Evolutionary conservation across 345 rosid species (phyloP), one percentile per base, ranked within the genome.

Genomic region (Theobroma cacao): DNA sequence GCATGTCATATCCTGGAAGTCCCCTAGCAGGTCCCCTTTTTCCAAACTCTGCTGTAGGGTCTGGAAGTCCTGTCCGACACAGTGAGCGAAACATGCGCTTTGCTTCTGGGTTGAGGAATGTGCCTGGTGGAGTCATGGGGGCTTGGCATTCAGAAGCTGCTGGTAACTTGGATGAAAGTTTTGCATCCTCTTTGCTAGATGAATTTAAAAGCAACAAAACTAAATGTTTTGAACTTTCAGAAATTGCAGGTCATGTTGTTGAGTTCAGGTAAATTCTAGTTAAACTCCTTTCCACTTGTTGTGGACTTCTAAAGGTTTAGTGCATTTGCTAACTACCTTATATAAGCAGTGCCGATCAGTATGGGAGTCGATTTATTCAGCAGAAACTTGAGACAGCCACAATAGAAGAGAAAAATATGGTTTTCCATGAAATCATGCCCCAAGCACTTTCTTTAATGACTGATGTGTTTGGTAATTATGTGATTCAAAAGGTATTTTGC

Each of bases 331-430:
- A 75, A 52, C 59, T 63, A 52, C 11, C 20, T 72, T 68, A 0
- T 22, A 61, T 79, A 60, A 56, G 58, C 96, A 93, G 98, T 85
- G 88, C 94, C 24, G 98, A 93, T 86, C 98, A 93, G 84, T 95
- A 95, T 64, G 98, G 98, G 28, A 95, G 98, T 80, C 93, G 98
- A 33, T 95, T 93, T 83, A 95, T 95, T 82, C 98, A 95, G 78
- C 98, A 95, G 84, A 93, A 92, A 84, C 98, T 95, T 13, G 98
- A 95, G 89, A 91, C 93, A 78, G 97, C 98, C 34, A 88, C 93
- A 43, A 56, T 79, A n/a, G 97, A 89, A 53, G 98, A 95, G 87
- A 95, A 90, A 80, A 84, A 84, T 85, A 95, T 95, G 95, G 93
- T 95, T 48, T 95, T 91, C 78, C 83, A 82, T 79, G 98, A 95